These are phyloP conservation scores for Inonotus obliquus DNA, from an alignment of 1,284 basidiomycete species.

Conservation along the genomic window DNA sequence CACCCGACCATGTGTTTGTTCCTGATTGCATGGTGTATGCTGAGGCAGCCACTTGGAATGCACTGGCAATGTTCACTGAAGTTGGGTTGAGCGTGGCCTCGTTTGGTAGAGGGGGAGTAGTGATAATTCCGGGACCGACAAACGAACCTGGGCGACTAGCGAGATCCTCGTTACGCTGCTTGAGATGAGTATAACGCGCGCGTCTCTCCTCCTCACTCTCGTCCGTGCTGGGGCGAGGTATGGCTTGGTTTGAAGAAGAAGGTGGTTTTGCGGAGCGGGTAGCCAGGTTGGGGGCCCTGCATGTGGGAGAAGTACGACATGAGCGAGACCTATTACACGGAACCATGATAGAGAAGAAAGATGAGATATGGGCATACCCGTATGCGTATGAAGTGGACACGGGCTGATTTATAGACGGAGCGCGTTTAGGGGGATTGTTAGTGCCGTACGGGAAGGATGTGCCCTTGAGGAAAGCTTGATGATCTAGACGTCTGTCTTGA, in stretches of 20 bases:
- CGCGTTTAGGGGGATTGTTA: constrained; percentile 30
- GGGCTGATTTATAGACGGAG: constrained; percentile 34
- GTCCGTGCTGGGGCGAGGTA: constrained; percentile 21
- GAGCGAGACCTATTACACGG: constrained; percentile 7
- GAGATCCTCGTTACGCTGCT: constrained; percentile 43
- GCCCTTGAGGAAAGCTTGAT: constrained; percentile 69
- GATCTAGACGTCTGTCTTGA: constrained; percentile 80
- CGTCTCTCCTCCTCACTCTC: constrained; percentile 38
- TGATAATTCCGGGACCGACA: constrained; percentile 29
- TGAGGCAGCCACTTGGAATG: constrained; percentile 67
- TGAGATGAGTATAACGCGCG: constrained; percentile 46
- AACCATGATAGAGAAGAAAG: constrained; percentile 3
- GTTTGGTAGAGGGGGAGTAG: constrained; percentile 50
- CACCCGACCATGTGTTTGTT: constrained; percentile 64
- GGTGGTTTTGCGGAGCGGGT: constrained; percentile 36
- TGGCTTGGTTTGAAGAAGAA: constrained; percentile 16
- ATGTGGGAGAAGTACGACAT: constrained; percentile 16
- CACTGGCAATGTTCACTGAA: constrained; percentile 78
- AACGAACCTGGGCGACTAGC: constrained; percentile 26
- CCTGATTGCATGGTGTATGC: constrained; percentile 31
- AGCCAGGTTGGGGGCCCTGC: constrained; percentile 51
- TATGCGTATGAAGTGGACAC: constrained; percentile 60
- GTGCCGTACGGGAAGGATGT: constrained; percentile 32
- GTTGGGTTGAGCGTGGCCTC: constrained; percentile 74
- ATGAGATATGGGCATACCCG: constrained; percentile 43